Percentiles rank a stretch among this genome's conserved stretches.
These are phyloP conservation scores for Saccharomycopsis javanensis DNA, from an alignment of 805 yeast genomes.

Conservation along the genomic window DNA sequence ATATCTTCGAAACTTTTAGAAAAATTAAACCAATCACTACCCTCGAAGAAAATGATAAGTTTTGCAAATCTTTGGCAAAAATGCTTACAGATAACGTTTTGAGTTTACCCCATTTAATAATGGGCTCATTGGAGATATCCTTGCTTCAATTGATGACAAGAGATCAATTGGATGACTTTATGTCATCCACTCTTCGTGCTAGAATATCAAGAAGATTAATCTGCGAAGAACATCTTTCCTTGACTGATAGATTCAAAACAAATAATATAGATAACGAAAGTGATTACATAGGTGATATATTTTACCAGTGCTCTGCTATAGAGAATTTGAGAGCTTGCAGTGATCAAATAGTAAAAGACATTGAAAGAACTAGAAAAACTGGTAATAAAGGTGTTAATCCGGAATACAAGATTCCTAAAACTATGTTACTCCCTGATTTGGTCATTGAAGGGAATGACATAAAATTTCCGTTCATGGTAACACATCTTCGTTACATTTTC, in stretches of 20 bases:
- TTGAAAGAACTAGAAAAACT: constrained; percentile 28
- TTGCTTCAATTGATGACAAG: constrained; percentile 50
- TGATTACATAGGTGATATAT: constrained; percentile 66
- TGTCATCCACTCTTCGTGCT: constrained; percentile 71
- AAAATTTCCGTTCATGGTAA: constrained; percentile 71
- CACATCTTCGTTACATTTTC: constrained; percentile 76
- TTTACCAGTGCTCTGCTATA: constrained; percentile 64
- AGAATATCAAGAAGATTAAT: constrained; percentile 84
- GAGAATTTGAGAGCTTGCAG: constrained; percentile 54
- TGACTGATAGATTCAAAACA: constrained; percentile 51
- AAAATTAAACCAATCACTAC: constrained; percentile 58
- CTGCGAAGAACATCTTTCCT: constrained; percentile 81
- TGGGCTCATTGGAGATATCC: constrained; percentile 84
- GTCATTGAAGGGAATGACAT: constrained; percentile 62
- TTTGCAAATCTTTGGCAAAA: constrained; percentile 53
- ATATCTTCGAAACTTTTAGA: constrained; percentile 78
- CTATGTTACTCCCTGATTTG: constrained; percentile 59
- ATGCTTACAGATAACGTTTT: constrained; percentile 67
- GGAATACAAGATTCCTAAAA: constrained; percentile 36
- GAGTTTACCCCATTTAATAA: constrained; percentile 78
- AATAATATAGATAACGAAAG: constrained; percentile 32
- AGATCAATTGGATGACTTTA: constrained; percentile 55
- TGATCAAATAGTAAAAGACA: constrained; percentile 35
- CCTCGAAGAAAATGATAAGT: constrained; percentile 63
- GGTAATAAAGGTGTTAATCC: constrained; percentile 19